phyloP scores from a whole-genome alignment of 345 rosid genomes.

The Populus ilicifolia region DNA sequence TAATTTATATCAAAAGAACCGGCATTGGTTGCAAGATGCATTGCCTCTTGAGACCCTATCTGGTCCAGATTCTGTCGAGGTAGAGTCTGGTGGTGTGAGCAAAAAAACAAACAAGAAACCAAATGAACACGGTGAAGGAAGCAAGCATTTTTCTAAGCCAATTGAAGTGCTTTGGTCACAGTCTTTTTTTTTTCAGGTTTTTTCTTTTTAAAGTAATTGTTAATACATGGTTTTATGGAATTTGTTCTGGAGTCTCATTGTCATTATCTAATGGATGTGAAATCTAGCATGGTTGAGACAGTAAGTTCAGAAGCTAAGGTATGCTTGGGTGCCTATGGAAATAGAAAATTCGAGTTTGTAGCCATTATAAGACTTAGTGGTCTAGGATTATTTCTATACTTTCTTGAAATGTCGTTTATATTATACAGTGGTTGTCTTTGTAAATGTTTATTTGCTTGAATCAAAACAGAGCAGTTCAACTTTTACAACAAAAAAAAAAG shows the following conservation, averaged over 20 bases:
- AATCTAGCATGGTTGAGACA: neutral
- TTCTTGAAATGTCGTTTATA: no score
- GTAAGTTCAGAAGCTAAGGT: neutral
- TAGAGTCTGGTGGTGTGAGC: slow-evolving; percentile 26
- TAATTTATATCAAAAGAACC: slow-evolving; percentile 43
- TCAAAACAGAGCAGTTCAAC: neutral
- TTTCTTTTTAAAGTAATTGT: slow-evolving; percentile 2
- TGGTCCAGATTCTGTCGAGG: slow-evolving; percentile 24
- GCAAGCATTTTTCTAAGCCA: slow-evolving; percentile 38
- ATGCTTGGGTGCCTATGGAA: neutral
- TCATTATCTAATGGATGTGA: neutral
- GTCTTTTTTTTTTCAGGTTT: slow-evolving; percentile 73
- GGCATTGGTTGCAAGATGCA: slow-evolving; percentile 48
- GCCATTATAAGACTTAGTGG: neutral
- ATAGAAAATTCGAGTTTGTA: neutral
- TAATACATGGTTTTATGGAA: neutral
- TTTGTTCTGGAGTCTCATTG: neutral
- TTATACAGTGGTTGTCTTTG: neutral
- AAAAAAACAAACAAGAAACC: slow-evolving; percentile 50
- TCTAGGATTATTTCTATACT: neutral
- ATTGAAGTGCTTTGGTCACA: slow-evolving; percentile 48
- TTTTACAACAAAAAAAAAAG: neutral
- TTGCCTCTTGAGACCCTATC: slow-evolving; percentile 47
- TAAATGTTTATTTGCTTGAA: neutral
- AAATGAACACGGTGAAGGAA: slow-evolving; percentile 33